Conservation (phyloP, 371 early-diverging fungal species). For the Zychaea mexicana region DNA sequence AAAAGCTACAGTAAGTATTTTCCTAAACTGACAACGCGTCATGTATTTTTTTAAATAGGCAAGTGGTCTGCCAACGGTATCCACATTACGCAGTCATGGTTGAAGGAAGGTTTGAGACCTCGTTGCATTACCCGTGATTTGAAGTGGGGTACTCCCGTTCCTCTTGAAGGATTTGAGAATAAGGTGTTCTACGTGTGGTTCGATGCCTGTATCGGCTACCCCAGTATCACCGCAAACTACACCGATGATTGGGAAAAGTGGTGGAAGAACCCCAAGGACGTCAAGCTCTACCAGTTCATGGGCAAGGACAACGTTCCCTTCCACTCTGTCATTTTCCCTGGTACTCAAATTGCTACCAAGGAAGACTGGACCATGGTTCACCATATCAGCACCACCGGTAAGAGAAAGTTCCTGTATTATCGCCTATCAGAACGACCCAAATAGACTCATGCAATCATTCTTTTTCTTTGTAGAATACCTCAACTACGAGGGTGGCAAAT, state of each 20-base stretch:
- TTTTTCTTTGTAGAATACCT: conserved; percentile 99
- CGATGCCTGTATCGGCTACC: conserved; percentile 99
- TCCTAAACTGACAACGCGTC: too few relatives aligned
- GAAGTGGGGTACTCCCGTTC: conserved; percentile 99
- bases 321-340: conserved; percentile 99
- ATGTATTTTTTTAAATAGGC: conserved; percentile 21
- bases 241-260: conserved; percentile 94
- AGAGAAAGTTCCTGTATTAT: too few relatives aligned
- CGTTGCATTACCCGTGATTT: conserved; percentile 99
- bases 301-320: conserved; percentile 99
- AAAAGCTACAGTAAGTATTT: too few relatives aligned
- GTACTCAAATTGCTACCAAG: conserved; percentile 84
- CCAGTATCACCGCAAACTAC: conserved; percentile 96
- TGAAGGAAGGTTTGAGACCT: conserved; percentile 94
- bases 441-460: too few relatives aligned
- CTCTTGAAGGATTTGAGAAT: conserved; percentile 83
- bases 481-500: conserved; percentile 98
- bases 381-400: conserved; percentile 93
- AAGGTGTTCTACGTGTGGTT: conserved; percentile 99
- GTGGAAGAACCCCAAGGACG: conserved; percentile 98
- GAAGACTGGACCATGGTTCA: conserved; percentile 93
- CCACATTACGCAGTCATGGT: conserved; percentile 95
- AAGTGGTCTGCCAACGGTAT: conserved; percentile 94
- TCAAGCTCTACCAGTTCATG: conserved; percentile 99
- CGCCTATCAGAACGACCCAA: too few relatives aligned